Base-by-base conservation (phyloP, 2,329 filamentous ascomycete genomes). In the Fusarium goolgardi region DNA sequence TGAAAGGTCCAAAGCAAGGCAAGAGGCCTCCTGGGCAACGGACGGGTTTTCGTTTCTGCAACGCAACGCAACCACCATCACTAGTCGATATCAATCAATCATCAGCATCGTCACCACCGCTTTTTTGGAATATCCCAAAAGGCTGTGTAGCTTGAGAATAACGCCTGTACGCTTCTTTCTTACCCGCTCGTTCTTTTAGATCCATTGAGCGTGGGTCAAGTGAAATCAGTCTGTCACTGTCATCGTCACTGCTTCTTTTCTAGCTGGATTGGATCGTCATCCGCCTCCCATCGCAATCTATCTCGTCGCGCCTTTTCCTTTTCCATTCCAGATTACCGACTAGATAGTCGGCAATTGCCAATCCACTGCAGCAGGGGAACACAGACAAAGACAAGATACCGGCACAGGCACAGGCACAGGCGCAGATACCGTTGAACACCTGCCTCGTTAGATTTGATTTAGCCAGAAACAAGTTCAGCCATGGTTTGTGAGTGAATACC, bases 401-500 rank as follows among this genome's bases (percentile, higher is more conserved):
- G 18, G n/a, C n/a, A 35, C 34, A 60, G 27, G 4, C 27, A 29
- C 27, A 29, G 23, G 15, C 10, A 45, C 43, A 9, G 18, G 12
- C n/a, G 31, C 34, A 53, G 45, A 31, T 40, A 31, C 45, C n/a
- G 35, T 39, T 35, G 31, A 47, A 34, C 21, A 45, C 29, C 29
- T 25, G 11, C 25, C 47, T 21, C 23, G 32, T 51, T 27, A 40
- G 23, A 51, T 51, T 12, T 51, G 18, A 47, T 39, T 53, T 51
- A 51, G 41, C 47, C 31, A 57, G 34, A 50, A 51, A 51, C 18
- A 51, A 20, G 13, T 40, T 16, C 47, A 41, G 20, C 29, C 55
- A 70, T 70, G 67, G 67, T 70, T 55, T 64, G 67, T 70, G 46
- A 70, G 67, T 69, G 51, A 63, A 40, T 35, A 40, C 32, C 40